Conservation (phyloP, 2,329 filamentous ascomycete genomes). For the Aspergillus pseudotamarii region DNA sequence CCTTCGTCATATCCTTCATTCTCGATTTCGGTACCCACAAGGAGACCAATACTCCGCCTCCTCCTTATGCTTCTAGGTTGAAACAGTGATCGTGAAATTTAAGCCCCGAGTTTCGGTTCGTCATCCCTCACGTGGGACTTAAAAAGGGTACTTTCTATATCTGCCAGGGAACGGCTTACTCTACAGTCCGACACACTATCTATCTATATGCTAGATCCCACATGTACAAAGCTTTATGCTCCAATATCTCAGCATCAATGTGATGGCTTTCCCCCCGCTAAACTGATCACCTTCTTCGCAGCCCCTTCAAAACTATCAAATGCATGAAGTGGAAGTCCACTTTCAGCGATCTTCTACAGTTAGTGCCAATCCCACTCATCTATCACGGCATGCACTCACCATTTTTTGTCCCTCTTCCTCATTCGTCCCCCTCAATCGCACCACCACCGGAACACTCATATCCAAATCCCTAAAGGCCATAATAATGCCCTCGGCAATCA, state of each 20-base stretch:
- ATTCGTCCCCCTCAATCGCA: constrained; percentile 74
- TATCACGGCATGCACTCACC: constrained; percentile 36
- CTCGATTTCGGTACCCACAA: background rate
- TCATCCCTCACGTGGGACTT: background rate
- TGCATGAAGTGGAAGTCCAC: constrained; percentile 67
- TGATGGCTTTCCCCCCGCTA: constrained; percentile 41
- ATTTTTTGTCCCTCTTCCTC: constrained; percentile 71
- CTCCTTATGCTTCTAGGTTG: background rate
- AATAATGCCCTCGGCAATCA: constrained; percentile 77
- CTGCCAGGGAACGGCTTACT: background rate
- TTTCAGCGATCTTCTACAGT: constrained; percentile 60
- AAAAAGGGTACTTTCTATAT: background rate
- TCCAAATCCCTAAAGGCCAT: constrained; percentile 71
- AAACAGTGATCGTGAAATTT: no score
- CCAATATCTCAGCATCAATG: background rate
- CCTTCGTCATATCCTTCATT: background rate
- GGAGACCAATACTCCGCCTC: background rate
- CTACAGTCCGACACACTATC: background rate
- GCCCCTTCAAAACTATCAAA: constrained; percentile 78
- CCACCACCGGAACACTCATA: constrained; percentile 72
- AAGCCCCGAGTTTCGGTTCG: no score
- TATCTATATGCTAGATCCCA: background rate
- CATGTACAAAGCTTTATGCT: background rate
- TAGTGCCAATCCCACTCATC: constrained; percentile 9
- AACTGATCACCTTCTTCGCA: constrained; percentile 65